A percentile compares a stretch with the other conserved stretches of the same genome.
These are phyloP conservation scores for Aurantiochytrium sp. DNA, from an alignment of 108 stramenopile species.

Conservation along the genomic window DNA sequence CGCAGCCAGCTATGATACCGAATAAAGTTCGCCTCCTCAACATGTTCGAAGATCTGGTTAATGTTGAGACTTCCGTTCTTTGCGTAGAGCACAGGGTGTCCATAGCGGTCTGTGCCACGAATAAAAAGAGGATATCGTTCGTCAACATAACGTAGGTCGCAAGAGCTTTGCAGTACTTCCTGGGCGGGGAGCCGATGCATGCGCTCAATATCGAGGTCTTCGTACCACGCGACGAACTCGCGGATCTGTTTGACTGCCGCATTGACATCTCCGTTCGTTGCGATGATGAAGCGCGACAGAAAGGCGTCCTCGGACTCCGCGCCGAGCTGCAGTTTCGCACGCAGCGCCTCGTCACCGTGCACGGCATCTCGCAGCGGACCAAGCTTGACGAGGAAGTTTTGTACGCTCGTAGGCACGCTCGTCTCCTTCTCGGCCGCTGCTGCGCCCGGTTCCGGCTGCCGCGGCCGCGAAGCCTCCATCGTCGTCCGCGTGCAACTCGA, in stretches of 20 bases:
- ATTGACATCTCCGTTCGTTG: neutral
- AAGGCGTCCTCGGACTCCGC: neutral
- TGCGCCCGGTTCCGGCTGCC: too few species aligned
- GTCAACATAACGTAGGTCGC: neutral
- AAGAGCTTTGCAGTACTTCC: neutral
- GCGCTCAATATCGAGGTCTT: neutral
- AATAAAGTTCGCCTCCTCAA: neutral
- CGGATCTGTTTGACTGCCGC: neutral
- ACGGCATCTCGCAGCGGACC: neutral
- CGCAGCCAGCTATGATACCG: neutral
- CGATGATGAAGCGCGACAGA: neutral
- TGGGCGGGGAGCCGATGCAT: neutral
- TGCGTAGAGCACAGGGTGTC: constrained; percentile 1
- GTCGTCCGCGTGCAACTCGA: too few species aligned
- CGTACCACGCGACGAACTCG: neutral
- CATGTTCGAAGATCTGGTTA: neutral
- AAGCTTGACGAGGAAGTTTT: neutral
- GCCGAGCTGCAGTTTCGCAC: neutral
- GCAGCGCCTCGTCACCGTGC: neutral
- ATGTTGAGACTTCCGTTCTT: neutral
- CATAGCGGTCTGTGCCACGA: neutral
- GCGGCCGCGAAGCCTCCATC: too few species aligned
- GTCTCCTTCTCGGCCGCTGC: too few species aligned
- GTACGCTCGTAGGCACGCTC: neutral
- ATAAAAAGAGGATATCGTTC: neutral